These are phyloP conservation scores for Neurospora africana DNA, from an alignment of 495 filamentous ascomycete genomes.

Conservation along the genomic window DNA sequence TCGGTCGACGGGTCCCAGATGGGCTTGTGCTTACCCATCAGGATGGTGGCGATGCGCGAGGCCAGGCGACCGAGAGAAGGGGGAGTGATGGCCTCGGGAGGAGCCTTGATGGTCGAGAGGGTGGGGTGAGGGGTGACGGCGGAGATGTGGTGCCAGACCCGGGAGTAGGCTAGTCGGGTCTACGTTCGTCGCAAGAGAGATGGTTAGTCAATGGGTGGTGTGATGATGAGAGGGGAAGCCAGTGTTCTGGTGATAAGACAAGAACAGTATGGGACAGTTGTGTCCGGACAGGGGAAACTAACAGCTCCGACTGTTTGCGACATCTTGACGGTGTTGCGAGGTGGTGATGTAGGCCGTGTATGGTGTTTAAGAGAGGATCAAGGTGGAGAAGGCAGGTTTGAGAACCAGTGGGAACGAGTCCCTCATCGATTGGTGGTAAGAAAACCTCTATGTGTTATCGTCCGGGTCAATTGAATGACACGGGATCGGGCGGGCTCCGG, in stretches of 20 bases:
- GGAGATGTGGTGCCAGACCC: conserved; percentile 86
- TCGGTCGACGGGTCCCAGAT: conserved; percentile 94
- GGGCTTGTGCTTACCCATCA: conserved; percentile 99
- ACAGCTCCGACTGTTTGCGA: conserved; percentile 18
- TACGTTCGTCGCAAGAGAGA: conserved; percentile 23
- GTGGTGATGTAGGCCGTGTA: neutral
- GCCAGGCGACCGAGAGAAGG: conserved; percentile 80
- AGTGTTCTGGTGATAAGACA: conserved; percentile 1
- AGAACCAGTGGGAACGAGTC: conserved; percentile 16
- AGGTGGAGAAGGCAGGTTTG: neutral
- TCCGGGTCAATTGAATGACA: neutral
- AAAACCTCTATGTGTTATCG: neutral
- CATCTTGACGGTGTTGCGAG: conserved; percentile 8
- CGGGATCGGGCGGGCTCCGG: neutral
- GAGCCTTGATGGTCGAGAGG: conserved; percentile 38
- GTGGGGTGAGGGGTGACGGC: conserved; percentile 44
- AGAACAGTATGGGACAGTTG: neutral
- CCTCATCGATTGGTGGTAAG: conserved; percentile 13
- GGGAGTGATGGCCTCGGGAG: conserved; percentile 46
- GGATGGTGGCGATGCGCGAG: conserved; percentile 74
- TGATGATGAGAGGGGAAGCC: conserved; percentile 4
- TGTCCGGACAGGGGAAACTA: neutral
- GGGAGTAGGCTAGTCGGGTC: conserved; percentile 94
- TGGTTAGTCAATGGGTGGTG: conserved; percentile 54
- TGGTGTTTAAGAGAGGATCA: neutral